A percentile compares a stretch with the other conserved stretches of the same genome.
Evolutionary conservation across 2,329 filamentous ascomycete species (phyloP).

Genomic region (Ceratocystis destructans): DNA sequence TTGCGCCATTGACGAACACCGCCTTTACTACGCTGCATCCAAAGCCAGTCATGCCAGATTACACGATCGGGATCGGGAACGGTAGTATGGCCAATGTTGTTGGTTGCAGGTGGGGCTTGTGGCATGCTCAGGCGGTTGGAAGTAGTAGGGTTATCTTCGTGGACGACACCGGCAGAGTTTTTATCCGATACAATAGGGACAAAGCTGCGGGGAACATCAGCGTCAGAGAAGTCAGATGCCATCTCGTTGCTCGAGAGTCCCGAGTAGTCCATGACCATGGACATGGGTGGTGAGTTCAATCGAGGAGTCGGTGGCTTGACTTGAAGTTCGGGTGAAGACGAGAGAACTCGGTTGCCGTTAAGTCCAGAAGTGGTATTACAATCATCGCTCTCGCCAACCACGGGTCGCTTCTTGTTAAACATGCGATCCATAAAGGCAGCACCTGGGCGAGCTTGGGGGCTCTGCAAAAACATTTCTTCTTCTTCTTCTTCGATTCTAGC

Average conservation of each 20-base stretch:
- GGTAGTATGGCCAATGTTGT: slow-evolving; percentile 22
- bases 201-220: slow-evolving; percentile 33
- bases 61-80: slow-evolving; percentile 69
- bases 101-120: neutral
- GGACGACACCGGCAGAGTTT: slow-evolving; percentile 30
- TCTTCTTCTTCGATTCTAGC: slow-evolving; percentile 81
- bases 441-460: slow-evolving; percentile 39
- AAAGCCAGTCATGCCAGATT: slow-evolving; percentile 86
- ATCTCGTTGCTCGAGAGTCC: slow-evolving; percentile 50
- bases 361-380: neutral
- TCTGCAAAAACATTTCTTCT: slow-evolving; percentile 63
- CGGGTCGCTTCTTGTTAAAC: slow-evolving; percentile 13
- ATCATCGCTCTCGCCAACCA: slow-evolving; percentile 18
- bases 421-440: slow-evolving; percentile 20
- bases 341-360: slow-evolving; percentile 33
- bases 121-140: slow-evolving; percentile 9
- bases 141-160: slow-evolving; percentile 21
- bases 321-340: slow-evolving; percentile 49
- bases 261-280: slow-evolving; percentile 51
- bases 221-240: slow-evolving; percentile 76
- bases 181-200: slow-evolving; percentile 31
- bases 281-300: slow-evolving; percentile 37
- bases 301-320: slow-evolving; percentile 28
- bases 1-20: slow-evolving; percentile 90
- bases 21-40: slow-evolving; percentile 66